A percentile compares a stretch with the other conserved stretches of the same genome.
phyloP scores from a whole-genome alignment of 106 monocot genomes.

The Dendrobium officinale region DNA sequence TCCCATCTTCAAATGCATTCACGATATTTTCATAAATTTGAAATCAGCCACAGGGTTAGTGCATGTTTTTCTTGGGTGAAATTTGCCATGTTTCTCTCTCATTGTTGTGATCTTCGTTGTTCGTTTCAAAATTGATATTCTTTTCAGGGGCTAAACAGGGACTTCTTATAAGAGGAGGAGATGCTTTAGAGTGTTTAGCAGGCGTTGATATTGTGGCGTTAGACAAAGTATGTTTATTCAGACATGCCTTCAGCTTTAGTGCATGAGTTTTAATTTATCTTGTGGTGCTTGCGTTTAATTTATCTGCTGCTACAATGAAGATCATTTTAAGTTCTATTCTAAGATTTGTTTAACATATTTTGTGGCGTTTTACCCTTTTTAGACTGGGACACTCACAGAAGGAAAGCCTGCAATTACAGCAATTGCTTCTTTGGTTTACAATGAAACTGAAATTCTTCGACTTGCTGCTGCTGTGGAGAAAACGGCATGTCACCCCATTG shows the following conservation, averaged over 20 bases:
- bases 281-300: conserved; percentile 2
- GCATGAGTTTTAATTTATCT: not conserved
- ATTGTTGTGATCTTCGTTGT: not conserved
- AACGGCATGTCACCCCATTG: conserved; percentile 89
- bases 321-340: not conserved
- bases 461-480: conserved; percentile 98
- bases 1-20: not conserved
- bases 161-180: conserved; percentile 95
- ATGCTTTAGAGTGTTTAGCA: conserved; percentile 90
- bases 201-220: conserved; percentile 63
- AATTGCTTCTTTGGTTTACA: conserved; percentile 58
- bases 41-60: not conserved
- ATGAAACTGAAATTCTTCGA: conserved; percentile 62
- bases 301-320: not conserved
- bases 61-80: not conserved
- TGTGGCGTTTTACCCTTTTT: not conserved
- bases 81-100: not conserved
- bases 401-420: conserved; percentile 83
- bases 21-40: not conserved
- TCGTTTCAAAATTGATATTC: not conserved
- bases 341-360: not conserved
- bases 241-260: not conserved
- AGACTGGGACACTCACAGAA: conserved; percentile 97
- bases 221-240: conserved; percentile 56
- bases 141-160: conserved; percentile 84